phyloP scores from a whole-genome alignment of 1,284 basidiomycete genomes.

The Stygiomarasmius scandens region DNA sequence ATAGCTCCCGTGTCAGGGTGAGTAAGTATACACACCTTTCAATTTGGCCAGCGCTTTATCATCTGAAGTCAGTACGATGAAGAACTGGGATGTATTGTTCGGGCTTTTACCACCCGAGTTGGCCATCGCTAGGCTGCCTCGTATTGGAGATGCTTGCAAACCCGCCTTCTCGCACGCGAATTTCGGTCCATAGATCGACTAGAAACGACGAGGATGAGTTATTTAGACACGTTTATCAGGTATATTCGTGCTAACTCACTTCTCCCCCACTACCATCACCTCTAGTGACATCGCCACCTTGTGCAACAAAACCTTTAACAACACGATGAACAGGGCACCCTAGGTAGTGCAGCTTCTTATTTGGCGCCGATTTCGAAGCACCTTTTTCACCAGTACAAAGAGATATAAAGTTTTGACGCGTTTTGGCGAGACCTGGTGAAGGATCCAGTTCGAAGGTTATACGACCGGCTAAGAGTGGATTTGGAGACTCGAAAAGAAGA shows the following conservation, averaged over 20 bases:
- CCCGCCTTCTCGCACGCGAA: slow-evolving; percentile 54
- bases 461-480: slow-evolving; percentile 37
- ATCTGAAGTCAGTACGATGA: slow-evolving; percentile 47
- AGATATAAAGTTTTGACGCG: slow-evolving; percentile 47
- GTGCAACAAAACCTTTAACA: slow-evolving; percentile 49
- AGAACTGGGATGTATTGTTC: slow-evolving; percentile 52
- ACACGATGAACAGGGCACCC: slow-evolving; percentile 47
- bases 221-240: background rate
- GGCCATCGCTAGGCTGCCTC: slow-evolving; percentile 51
- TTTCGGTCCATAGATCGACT: slow-evolving; percentile 53
- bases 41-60: slow-evolving; percentile 42
- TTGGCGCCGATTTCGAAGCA: slow-evolving; percentile 48
- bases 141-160: slow-evolving; percentile 38
- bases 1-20: too few species aligned
- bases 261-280: slow-evolving; percentile 55
- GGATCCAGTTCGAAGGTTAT: slow-evolving; percentile 42
- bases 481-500: slow-evolving; percentile 38
- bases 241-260: slow-evolving; percentile 27
- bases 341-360: slow-evolving; percentile 46
- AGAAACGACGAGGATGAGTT: too few species aligned
- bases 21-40: slow-evolving; percentile 14
- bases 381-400: slow-evolving; percentile 51
- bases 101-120: slow-evolving; percentile 44
- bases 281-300: slow-evolving; percentile 54
- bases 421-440: slow-evolving; percentile 44